A percentile compares a stretch with the other conserved stretches of the same genome.
Evolutionary conservation across 139 green algal genomes (phyloP).

Genomic region (Auxenochlorella protothecoides): DNA sequence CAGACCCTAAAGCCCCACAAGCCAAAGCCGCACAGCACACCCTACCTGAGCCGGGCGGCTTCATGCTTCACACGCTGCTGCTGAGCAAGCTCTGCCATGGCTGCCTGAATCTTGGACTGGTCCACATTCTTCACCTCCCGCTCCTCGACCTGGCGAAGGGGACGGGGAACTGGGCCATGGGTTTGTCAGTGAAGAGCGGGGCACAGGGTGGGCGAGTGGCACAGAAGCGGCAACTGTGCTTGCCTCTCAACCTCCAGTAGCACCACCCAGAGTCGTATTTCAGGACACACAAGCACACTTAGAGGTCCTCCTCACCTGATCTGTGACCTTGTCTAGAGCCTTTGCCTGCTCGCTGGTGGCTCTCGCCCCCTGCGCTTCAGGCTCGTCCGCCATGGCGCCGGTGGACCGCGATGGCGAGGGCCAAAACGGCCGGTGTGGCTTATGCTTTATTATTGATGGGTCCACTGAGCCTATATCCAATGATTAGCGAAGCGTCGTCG

Average conservation of each 20-base stretch:
- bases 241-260: background rate
- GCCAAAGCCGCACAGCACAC: too few species aligned
- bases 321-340: conserved; percentile 27
- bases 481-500: too few species aligned
- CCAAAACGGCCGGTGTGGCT: too few species aligned
- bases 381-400: background rate
- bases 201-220: too few species aligned
- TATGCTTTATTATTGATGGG: too few species aligned
- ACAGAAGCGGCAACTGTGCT: background rate
- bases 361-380: background rate
- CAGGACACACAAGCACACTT: background rate
- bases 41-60: too few species aligned
- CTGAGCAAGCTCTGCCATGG: conserved; percentile 52
- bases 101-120: conserved; percentile 34
- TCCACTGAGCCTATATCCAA: too few species aligned
- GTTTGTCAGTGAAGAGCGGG: too few species aligned
- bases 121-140: conserved; percentile 20
- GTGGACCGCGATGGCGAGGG: too few species aligned
- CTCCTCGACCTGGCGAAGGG: conserved; percentile 15
- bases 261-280: background rate
- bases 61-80: conserved; percentile 3
- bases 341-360: conserved; percentile 18
- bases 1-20: too few species aligned
- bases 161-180: too few species aligned
- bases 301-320: conserved; percentile 1